phyloP scores from a whole-genome alignment of 2,329 filamentous ascomycete genomes.

The Colletotrichum abscissum region DNA sequence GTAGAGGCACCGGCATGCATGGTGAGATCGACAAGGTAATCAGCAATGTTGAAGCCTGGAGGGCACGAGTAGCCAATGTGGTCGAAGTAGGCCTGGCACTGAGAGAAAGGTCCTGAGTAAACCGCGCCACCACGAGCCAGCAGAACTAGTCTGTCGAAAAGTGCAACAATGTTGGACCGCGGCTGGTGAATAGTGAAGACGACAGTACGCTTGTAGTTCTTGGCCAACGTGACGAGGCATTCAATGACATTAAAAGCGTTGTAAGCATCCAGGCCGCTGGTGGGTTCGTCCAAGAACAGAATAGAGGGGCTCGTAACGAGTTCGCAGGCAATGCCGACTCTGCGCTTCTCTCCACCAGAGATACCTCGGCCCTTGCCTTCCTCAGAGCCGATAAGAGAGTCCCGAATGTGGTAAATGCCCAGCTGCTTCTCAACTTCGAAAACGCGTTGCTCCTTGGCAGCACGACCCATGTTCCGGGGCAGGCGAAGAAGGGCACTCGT shows the following conservation, averaged over 20 bases:
- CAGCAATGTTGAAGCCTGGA: constrained; percentile 97
- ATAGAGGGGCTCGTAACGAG: constrained; percentile 97
- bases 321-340: constrained; percentile 97
- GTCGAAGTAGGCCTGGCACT: constrained; percentile 94
- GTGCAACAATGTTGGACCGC: constrained; percentile 95
- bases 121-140: constrained; percentile 90
- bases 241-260: constrained; percentile 99
- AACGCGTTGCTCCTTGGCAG: constrained; percentile 90
- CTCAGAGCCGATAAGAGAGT: constrained; percentile 95
- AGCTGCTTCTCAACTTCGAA: constrained; percentile 95
- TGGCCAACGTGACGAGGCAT: constrained; percentile 92
- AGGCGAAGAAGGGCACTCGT: constrained; percentile 92
- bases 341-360: constrained; percentile 94
- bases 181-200: constrained; percentile 99
- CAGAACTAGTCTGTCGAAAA: constrained; percentile 94
- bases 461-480: constrained; percentile 89
- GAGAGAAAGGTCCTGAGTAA: constrained; percentile 90
- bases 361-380: constrained; percentile 95
- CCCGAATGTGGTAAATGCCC: constrained; percentile 92
- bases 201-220: constrained; percentile 96
- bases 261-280: constrained; percentile 93
- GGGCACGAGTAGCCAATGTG: constrained; percentile 92
- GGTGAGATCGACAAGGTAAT: constrained; percentile 96
- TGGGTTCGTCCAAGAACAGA: constrained; percentile 96
- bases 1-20: constrained; percentile 86